Evolutionary conservation across 225 moss, liverwort and hornwort species (phyloP), one percentile per base, ranked within the genome.

Genomic region (Straminergon stramineum): DNA sequence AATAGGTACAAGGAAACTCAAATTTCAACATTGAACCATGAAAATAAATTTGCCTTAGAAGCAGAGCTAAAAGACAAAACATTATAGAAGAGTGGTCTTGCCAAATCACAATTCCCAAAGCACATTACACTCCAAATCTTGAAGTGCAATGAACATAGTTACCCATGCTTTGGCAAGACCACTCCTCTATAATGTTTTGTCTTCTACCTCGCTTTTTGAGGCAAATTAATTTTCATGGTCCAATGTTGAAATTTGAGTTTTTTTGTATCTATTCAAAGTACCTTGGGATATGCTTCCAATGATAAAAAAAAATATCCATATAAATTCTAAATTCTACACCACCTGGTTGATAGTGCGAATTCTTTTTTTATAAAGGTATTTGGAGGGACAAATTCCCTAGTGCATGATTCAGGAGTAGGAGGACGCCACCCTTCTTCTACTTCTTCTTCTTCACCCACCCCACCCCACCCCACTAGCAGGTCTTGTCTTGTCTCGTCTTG

Each of bases 161-260:
- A 67, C 6, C 6, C 1, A 3, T 35, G 37, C 35, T 35, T 67
- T 67, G 6, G 4, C 22, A n/a, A 69, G 48, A 48, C 48, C 7
- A 48, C 0, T 2, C 21, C 0, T 3, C 37, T 4, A n/a, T 0
- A 12, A n/a, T n/a, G 7, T 22, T 70, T 39, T 39, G 7, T 14
- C 39, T 70, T 69, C 13, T 23, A 70, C 23, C 7, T 13, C 0
- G 1, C 23, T 23, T 39, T 10, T 23, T 2, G 20, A 14, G 22
- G 13, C 2, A 4, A 6, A 13, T 69, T 69, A 2, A 4, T n/a
- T 69, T n/a, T 23, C 39, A n/a, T 21, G 23, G 22, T n/a, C n/a
- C 69, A n/a, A n/a, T n/a, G n/a, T n/a, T 7, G 22, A 7, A n/a
- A 21, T 13, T n/a, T 39, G 39, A 70, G 12, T 70, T 70, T 70